These are phyloP conservation scores for Saccharomycopsis microspora DNA, from an alignment of 805 yeast genomes.

Conservation along the genomic window DNA sequence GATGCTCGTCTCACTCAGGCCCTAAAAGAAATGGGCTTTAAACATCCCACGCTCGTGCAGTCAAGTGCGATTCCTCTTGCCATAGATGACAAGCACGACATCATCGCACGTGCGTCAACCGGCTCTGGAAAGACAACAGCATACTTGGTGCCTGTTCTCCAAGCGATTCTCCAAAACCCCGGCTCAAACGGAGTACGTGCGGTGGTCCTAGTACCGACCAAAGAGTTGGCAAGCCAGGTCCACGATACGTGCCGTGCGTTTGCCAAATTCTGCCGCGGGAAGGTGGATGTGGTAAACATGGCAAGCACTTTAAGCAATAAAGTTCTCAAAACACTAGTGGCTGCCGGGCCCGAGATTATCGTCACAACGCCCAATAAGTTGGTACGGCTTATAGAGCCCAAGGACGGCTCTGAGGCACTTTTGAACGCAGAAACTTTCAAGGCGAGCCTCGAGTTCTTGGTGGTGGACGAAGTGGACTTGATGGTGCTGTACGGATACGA, in stretches of 20 bases:
- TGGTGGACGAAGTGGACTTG: slow-evolving; percentile 81
- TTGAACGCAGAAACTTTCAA: slow-evolving; percentile 1
- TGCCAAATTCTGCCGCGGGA: slow-evolving; percentile 58
- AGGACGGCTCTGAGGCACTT: slow-evolving; percentile 31
- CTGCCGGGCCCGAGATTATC: slow-evolving; percentile 68
- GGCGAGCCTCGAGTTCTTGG: slow-evolving; percentile 30
- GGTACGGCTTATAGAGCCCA: slow-evolving; percentile 30
- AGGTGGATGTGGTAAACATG: slow-evolving; percentile 54
- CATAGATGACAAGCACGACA: slow-evolving; percentile 79
- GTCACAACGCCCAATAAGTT: slow-evolving; percentile 83
- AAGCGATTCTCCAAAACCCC: slow-evolving; percentile 43
- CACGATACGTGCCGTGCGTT: slow-evolving; percentile 56
- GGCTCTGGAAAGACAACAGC: slow-evolving; percentile 99
- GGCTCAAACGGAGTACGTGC: slow-evolving; percentile 30
- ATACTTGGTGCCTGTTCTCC: slow-evolving; percentile 86
- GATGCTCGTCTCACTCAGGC: slow-evolving; percentile 84
- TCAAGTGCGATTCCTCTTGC: slow-evolving; percentile 89
- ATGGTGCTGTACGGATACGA: slow-evolving; percentile 82
- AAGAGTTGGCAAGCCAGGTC: slow-evolving; percentile 86
- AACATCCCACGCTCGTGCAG: slow-evolving; percentile 84
- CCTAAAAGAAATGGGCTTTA: slow-evolving; percentile 65
- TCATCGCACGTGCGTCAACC: slow-evolving; percentile 98
- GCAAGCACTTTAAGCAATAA: slow-evolving; percentile 37
- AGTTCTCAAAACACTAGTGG: slow-evolving; percentile 58
- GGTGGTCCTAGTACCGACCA: slow-evolving; percentile 82